A percentile compares a stretch with the other conserved stretches of the same genome.
These are phyloP conservation scores for Extremus antarcticus DNA, from an alignment of 495 filamentous ascomycete genomes.

Conservation along the genomic window DNA sequence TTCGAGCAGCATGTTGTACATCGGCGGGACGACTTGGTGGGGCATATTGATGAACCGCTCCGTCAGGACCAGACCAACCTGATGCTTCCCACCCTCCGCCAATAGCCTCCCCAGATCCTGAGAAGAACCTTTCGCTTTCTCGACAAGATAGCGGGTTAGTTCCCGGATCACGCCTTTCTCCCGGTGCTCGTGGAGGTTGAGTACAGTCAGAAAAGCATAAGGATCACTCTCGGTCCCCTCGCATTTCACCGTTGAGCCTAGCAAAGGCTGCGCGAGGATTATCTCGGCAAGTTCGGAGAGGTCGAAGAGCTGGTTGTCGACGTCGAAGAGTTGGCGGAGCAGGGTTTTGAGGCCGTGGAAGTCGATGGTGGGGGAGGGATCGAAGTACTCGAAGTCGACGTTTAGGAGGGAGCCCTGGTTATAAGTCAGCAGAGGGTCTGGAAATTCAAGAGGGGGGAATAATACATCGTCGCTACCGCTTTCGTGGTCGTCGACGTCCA, in stretches of 20 bases:
- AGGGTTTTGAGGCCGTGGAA: constrained; percentile 92
- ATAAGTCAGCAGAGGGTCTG: not conserved
- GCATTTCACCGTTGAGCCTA: constrained; percentile 92
- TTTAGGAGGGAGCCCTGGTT: constrained; percentile 74
- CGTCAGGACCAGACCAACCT: constrained; percentile 74
- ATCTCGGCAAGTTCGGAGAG: constrained; percentile 77
- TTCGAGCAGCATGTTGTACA: constrained; percentile 92
- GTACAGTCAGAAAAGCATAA: constrained; percentile 83
- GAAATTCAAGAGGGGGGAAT: no score
- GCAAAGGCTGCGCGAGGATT: constrained; percentile 74
- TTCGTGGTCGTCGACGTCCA: constrained; percentile 19
- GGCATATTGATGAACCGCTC: constrained; percentile 96
- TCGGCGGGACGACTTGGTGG: constrained; percentile 77
- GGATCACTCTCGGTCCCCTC: constrained; percentile 90
- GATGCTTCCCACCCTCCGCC: constrained; percentile 41
- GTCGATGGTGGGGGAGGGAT: constrained; percentile 78
- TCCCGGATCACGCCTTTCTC: constrained; percentile 58
- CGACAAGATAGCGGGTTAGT: constrained; percentile 59
- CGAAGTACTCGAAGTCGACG: constrained; percentile 98
- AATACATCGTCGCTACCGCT: constrained; percentile 16
- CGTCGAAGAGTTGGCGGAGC: constrained; percentile 86
- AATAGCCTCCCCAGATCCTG: constrained; percentile 56
- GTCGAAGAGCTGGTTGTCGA: constrained; percentile 72
- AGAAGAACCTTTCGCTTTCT: not conserved
- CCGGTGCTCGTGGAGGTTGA: constrained; percentile 73